Base-by-base conservation (phyloP, 352 stramenopile species). In the Plasmopara viticola region DNA sequence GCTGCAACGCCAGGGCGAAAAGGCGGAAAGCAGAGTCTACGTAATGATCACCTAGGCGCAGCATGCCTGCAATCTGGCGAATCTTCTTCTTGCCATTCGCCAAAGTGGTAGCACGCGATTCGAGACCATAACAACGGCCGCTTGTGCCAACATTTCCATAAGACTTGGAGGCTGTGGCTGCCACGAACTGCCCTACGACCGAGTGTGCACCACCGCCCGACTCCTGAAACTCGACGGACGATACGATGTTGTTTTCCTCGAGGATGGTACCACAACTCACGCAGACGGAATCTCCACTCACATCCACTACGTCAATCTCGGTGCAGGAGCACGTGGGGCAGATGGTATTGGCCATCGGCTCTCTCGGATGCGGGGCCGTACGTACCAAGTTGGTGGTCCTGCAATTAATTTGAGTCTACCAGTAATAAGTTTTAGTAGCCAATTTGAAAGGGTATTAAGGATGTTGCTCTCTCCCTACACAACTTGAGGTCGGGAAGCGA, bases 231-330 rank as follows among this genome's bases (percentile, higher is more conserved):
- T 99, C 95, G 34, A 99, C 82, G 39, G 78, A 92, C 42, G 87
- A 97, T 25, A 98, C 95, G 66, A 99, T 98, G 41, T 95, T 90
- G 73, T 98, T 98, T 78, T 98, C 93, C 70, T 99, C 96, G 5
- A 98, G 73, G 38, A 99, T 97, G 13, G 96, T 90, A 43, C 81
- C 81, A 55, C 80, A 94, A 65, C 70, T 87, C 52, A 94, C 83
- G 65, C 85, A 95, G 34, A 95, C 84, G 45, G 85, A 72, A 56
- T 94, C 84, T 39, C 85, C 85, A 59, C 78, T 94, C 39, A 95
- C 83, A 51, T 97, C 93, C 33, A 98, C 80, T 34, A 92, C 85
- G 74, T 98, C 94, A 67, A 98, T 98, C 60, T 97, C 82, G 18
- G 72, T 95, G 58, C 88, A 97, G 45, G 87, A 92, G 75, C 95